Conservation (phyloP, 352 stramenopile species). For the Phytophthora brassicae region DNA sequence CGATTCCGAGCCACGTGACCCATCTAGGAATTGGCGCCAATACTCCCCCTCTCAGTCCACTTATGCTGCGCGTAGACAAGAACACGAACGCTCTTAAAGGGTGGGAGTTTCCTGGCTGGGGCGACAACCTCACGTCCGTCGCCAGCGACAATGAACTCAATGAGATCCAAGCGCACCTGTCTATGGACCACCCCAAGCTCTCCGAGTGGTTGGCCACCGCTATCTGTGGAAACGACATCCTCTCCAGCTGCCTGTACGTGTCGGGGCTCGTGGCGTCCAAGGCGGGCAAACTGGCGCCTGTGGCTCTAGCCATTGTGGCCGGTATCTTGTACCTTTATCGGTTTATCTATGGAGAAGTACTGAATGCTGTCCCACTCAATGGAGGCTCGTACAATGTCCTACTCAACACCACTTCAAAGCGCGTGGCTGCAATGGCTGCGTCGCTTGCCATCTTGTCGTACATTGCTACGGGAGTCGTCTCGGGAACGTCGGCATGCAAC, state of each 20-base stretch:
- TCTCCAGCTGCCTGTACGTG: constrained; percentile 92
- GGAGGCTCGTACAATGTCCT: constrained; percentile 96
- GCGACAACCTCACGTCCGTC: constrained; percentile 58
- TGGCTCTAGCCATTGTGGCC: constrained; percentile 90
- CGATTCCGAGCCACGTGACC: constrained; percentile 44
- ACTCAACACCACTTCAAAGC: constrained; percentile 95
- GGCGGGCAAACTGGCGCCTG: constrained; percentile 89
- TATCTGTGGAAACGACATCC: constrained; percentile 96
- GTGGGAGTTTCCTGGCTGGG: constrained; percentile 88
- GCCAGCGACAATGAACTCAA: constrained; percentile 66
- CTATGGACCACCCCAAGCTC: constrained; percentile 80
- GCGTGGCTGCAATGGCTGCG: constrained; percentile 91
- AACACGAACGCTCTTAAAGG: constrained; percentile 66
- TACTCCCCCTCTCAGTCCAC: constrained; percentile 58
- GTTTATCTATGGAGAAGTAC: constrained; percentile 95
- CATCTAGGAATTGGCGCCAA: constrained; percentile 37
- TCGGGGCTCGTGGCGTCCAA: constrained; percentile 84
- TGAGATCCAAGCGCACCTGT: constrained; percentile 77
- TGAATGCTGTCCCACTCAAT: constrained; percentile 93
- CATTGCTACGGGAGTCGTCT: constrained; percentile 94
- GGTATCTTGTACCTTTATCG: constrained; percentile 88
- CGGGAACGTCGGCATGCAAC: constrained; percentile 84
- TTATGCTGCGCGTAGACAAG: constrained; percentile 80
- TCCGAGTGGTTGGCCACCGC: constrained; percentile 93
- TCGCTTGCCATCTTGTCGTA: constrained; percentile 95